Evolutionary conservation across 202 grass and related monocot species (phyloP), one percentile per base, ranked within the genome.

Genomic region (Bolboschoenoplectus hybrid): DNA sequence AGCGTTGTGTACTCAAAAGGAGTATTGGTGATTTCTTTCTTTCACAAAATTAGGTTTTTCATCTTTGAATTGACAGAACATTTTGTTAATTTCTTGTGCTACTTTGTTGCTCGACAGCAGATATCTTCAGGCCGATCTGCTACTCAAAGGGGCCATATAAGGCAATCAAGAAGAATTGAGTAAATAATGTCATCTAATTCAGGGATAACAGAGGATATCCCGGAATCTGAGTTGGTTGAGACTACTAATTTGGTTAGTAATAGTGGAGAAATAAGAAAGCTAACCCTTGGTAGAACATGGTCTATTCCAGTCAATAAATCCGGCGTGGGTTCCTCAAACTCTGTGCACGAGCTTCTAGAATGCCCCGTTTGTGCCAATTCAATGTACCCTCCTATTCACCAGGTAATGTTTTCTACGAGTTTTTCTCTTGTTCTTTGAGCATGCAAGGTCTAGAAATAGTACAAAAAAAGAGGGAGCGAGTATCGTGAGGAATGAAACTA

Each of bases 361-460:
- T 84, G 82, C 38, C 82, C 82, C 1, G 82, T 84, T 44, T 84
- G 82, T 20, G 93, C 94, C 87, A 97, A 94, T 88, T 97, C 90
- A 71, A 97, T 97, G 94, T 97, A 91, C 90, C 92, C 94, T 70
- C 92, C 94, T 20, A 97, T 97, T 86, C 87, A 97, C 85, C 94
- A 97, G 92, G 94, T 97, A 84, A 56, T 72, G 12, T 71, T 84
- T 49, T 67, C n/a, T 34, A 66, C 32, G n/a, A 35, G 55, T 17
- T 12, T 46, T 69, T 35, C 7, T 70, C 6, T 70, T 35, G 19
- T 36, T 3, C 56, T 55, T 56, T 40, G 34, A n/a, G 13, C 11
- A n/a, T 79, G 74, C 74, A 58, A 40, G 9, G 51, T 60, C 9
- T 60, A 60, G 43, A 80, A 44, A 41, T 0, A 5, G 35, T 79